Base-by-base conservation (phyloP, 1,139 yeast species). In the Yamadazyma songkhlaensis region DNA sequence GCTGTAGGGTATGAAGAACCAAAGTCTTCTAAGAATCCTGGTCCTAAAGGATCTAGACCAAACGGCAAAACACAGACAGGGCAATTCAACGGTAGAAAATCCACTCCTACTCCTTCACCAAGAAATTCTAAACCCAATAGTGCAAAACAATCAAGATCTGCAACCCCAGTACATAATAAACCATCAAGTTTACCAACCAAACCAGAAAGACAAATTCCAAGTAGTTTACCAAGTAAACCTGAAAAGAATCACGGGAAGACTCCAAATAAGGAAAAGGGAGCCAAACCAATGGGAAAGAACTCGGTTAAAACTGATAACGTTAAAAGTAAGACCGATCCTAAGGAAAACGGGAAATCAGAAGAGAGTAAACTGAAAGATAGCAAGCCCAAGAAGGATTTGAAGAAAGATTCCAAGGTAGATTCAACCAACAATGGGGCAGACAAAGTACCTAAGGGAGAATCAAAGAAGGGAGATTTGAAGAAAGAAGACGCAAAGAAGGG, bases 1-100 rank as follows among this genome's bases (percentile, higher is more conserved):
- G 75, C 76, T 1, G 61, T 69, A 4, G 75, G 75, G 1, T 54
- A 51, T 49, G 37, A 40, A 45, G 37, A 28, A 4, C 17, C 26
- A 20, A 30, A 30, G 12, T 23, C 14, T 3, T 17, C 25, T 14
- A 20, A 3, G 12, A 29, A 26, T 21, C 14, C 31, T 6, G 3
- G 10, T 3, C 21, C 39, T 9, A 37, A 26, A 6, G 21, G 21
- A 3, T 23, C 36, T 11, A 31, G 24, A 21, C 24, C 34, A 9
- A 20, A 15, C 14, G 15, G 21, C 24, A 14, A 29, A 17, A 4
- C 20, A 17, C 4, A 17, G 6, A 4, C 20, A 17, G 20, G 20
- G 6, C 20, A 4, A 17, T 17, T 6, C 20, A 17, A 17, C 20
- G 26, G 14, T 4, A 25, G 27, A 24, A 11, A 27, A 11, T 4